Conservation (phyloP, 2,329 filamentous ascomycete genomes). For the Cercospora sp. region DNA sequence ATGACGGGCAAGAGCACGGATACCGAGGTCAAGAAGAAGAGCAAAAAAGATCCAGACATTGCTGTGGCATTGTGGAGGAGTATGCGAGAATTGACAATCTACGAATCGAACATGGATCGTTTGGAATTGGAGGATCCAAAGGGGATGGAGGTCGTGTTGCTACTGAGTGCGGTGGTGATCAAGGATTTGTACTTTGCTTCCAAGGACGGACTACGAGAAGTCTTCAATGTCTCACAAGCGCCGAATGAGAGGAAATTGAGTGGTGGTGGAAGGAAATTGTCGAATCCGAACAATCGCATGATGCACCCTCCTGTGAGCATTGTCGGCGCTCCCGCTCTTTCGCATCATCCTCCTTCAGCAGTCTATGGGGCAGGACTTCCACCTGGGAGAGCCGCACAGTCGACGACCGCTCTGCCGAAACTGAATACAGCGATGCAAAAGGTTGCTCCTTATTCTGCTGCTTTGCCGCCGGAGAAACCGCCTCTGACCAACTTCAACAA, state of each 20-base stretch:
- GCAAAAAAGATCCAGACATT: constrained; percentile 76
- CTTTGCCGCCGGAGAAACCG: not conserved
- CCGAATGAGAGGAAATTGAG: constrained; percentile 35
- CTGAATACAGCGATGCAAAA: constrained; percentile 3
- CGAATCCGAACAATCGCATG: constrained; percentile 26
- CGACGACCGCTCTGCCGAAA: not conserved
- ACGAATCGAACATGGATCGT: constrained; percentile 86
- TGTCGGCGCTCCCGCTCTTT: constrained; percentile 24
- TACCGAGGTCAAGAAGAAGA: constrained; percentile 67
- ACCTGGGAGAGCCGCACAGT: not conserved
- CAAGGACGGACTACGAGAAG: constrained; percentile 62
- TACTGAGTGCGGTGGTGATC: constrained; percentile 61
- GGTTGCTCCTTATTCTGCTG: constrained; percentile 1
- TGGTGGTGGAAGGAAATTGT: constrained; percentile 30
- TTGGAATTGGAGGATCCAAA: constrained; percentile 94
- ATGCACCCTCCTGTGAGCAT: constrained; percentile 24
- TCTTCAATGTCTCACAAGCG: constrained; percentile 70
- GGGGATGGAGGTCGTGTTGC: constrained; percentile 80
- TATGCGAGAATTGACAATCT: constrained; percentile 77
- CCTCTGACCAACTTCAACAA: not conserved
- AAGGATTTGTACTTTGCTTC: constrained; percentile 59
- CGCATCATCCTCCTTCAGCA: constrained; percentile 21
- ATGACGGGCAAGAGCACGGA: constrained; percentile 74
- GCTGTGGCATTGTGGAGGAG: constrained; percentile 84
- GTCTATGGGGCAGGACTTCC: constrained; percentile 9